Conservation (phyloP, 805 yeast genomes). For the Suhomyces kilbournensis region DNA sequence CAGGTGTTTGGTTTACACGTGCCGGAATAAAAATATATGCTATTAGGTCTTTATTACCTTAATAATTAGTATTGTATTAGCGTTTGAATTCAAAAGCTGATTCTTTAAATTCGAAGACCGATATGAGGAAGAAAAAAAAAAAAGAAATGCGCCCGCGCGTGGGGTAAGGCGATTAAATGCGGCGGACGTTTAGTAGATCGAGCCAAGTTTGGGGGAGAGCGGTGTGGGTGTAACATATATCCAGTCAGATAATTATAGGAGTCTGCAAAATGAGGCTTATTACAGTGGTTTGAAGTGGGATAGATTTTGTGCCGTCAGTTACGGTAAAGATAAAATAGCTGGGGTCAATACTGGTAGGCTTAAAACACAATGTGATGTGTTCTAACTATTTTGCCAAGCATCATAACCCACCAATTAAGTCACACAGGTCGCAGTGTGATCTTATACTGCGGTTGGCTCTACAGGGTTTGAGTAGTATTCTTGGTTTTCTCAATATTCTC, state of each 20-base stretch:
- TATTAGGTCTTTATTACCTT: neutral
- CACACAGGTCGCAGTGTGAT: neutral
- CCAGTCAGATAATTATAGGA: neutral
- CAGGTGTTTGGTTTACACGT: neutral
- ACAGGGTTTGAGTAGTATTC: neutral
- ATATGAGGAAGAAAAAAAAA: neutral
- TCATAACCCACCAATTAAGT: too few species aligned
- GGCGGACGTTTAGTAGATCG: neutral
- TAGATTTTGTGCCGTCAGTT: neutral
- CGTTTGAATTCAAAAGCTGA: neutral
- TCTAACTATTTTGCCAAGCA: neutral
- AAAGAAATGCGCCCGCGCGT: constrained; percentile 1
- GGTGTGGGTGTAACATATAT: neutral
- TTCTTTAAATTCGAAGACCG: neutral
- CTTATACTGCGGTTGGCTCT: neutral
- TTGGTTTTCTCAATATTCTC: neutral
- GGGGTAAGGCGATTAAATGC: neutral
- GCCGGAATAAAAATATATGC: neutral
- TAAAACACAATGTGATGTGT: too few species aligned
- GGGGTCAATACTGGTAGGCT: neutral
- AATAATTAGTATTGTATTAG: neutral
- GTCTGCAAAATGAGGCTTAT: neutral
- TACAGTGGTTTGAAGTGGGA: neutral
- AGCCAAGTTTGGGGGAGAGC: neutral
- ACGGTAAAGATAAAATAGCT: neutral